Percentiles rank a stretch among this genome's conserved stretches.
These are phyloP conservation scores for Drosera capensis DNA, from an alignment of 148 eudicot genomes.

Conservation along the genomic window DNA sequence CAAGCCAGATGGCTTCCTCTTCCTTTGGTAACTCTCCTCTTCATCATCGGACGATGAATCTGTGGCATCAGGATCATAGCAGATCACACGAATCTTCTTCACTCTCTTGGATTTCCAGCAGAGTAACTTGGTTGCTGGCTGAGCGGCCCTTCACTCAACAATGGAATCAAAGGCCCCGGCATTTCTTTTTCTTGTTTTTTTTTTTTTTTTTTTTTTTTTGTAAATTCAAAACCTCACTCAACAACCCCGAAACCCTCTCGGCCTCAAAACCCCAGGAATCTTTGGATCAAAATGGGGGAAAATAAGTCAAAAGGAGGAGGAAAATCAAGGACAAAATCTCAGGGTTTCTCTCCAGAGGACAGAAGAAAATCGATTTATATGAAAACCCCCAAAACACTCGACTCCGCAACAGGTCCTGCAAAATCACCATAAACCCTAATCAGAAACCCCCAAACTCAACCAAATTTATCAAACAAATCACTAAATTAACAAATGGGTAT, in stretches of 20 bases:
- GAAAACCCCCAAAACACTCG: constrained; percentile 76
- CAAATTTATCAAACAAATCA: too few species aligned
- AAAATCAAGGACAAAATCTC: too few species aligned
- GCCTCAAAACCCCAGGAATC: not conserved
- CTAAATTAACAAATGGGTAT: constrained; percentile 5
- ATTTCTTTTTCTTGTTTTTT: too few species aligned
- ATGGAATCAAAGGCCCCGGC: not conserved
- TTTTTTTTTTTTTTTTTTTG: not conserved
- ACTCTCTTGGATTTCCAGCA: constrained; percentile 8
- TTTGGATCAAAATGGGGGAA: too few species aligned
- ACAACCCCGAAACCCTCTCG: too few species aligned
- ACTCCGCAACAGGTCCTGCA: constrained; percentile 56
- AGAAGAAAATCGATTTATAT: constrained; percentile 43
- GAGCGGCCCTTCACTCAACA: constrained; percentile 8
- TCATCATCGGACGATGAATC: constrained; percentile 63
- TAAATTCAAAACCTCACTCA: too few species aligned
- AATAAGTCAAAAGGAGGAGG: too few species aligned
- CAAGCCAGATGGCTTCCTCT: constrained; percentile 7
- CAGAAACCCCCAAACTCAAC: not conserved
- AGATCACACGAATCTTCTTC: constrained; percentile 43
- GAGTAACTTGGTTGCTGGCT: constrained; percentile 13
- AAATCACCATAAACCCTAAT: constrained; percentile 1
- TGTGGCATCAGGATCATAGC: constrained; percentile 53
- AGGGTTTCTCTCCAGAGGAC: constrained; percentile 40
- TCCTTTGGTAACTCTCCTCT: not conserved